Base-by-base conservation (phyloP, 225 moss, liverwort and hornwort species). In the Asterella californica region DNA sequence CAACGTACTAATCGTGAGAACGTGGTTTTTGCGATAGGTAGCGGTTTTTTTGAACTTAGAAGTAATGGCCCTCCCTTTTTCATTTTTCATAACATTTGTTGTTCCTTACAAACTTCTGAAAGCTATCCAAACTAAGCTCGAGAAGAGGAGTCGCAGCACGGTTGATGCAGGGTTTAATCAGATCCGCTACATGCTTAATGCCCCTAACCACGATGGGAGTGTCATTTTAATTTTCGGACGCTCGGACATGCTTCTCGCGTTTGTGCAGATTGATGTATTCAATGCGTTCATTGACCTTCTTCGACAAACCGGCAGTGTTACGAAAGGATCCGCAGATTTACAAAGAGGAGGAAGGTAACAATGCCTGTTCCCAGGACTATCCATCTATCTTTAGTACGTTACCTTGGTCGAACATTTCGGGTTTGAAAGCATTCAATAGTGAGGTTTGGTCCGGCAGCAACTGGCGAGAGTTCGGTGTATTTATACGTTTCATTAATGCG, bases 241-340 rank as follows among this genome's bases (percentile, higher is more conserved):
- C 12, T 46, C 6, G 25, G 18, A 19, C 29, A 10, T 18, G 8
- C 29, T 9, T 52, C 18, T 74, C 32, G 33, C 10, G 3, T 73
- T 19, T 78, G 62, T 38, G 68, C 91, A 99, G 97, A 94, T 99
- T 78, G 97, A 99, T 82, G 99, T 99, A 72, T 99, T 95, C 83
- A 95, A 99, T 87, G 92, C 99, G 12, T 99, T 99, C 71, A 99
- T 99, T 84, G 99, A 99, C 83, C 85, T 99, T 60, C 93, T 99
- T 57, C 90, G 95, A 78, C 95, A 99, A 89, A 99, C 99, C 65
- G 95, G 93, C 36, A 93, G 92, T 84, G 99, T 93, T 38, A 99
- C 95, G 22, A 99, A 99, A 85, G 91, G 92, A 63, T 88, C 95
- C 78, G 89, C 88, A 88, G 99, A 95, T 77, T 81, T 91, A 71